Base-by-base conservation (phyloP, 345 rosid species). In the Syzygium aromaticum region DNA sequence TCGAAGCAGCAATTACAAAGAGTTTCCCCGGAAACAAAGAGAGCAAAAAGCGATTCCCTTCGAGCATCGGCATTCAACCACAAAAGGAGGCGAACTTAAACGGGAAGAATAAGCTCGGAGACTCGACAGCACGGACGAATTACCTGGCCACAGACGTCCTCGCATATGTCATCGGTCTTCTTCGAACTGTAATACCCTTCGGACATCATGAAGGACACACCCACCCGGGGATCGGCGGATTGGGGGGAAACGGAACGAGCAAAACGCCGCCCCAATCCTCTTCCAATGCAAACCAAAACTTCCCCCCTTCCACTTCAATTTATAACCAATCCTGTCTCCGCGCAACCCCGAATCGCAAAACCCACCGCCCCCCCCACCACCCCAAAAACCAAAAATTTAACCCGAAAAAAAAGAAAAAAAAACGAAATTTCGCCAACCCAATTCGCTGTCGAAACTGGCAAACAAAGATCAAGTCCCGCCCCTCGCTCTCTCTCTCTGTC, bases 111-210 rank as follows among this genome's bases (percentile, higher is more conserved):
- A 46, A 40, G 64, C 54, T 67, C 46, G 86, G 23, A 33, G 53
- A 27, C 56, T 28, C 46, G 46, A 51, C 7, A 22, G 86, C 25
- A 16, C 22, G 52, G 13, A 61, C 14, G 23, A 78, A 86, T 73
- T 91, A 96, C 98, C 98, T 95, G 89, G 88, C 98, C 98, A 86
- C 98, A 96, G 88, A 96, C 96, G 53, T 95, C 90, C 83, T 91
- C 95, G 89, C 97, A 95, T 11, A 94, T 90, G 90, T 93, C 98
- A 90, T 96, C 98, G 78, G 98, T 94, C 91, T 97, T 97, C 96
- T 97, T 97, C 57, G 96, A 97, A 92, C 87, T 94, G 89, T 91
- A 94, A 87, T 94, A 93, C 80, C 95, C 96, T 87, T 92, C 95
- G 57, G 93, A 87, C 98, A 96, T 96, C 94, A 86, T 92, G 93